Conservation (phyloP, 768 basidiomycete genomes). For the Mrakia frigida region DNA sequence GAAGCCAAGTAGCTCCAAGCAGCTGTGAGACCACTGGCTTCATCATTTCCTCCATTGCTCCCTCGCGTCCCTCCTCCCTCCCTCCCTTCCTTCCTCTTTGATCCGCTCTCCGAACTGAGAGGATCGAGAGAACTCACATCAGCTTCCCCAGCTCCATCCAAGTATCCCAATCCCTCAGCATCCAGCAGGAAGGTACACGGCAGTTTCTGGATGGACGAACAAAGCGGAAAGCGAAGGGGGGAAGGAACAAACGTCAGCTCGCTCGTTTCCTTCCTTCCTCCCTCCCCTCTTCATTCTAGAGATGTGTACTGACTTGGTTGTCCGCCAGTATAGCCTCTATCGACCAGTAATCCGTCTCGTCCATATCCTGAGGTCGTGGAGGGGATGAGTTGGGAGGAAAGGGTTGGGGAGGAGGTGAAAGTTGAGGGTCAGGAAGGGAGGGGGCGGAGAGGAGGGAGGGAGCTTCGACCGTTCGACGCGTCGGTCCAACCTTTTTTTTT, state of each 20-base stretch:
- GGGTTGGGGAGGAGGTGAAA: not conserved
- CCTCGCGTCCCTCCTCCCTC: not conserved
- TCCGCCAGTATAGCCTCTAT: slow-evolving; percentile 86
- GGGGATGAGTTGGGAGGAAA: not conserved
- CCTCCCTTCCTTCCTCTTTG: not conserved
- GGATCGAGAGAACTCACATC: slow-evolving; percentile 55
- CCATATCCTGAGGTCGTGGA: slow-evolving; percentile 51
- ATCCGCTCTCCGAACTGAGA: too few relatives aligned
- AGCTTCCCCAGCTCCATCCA: slow-evolving; percentile 76
- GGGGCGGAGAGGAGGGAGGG: too few relatives aligned
- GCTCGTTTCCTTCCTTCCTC: not conserved
- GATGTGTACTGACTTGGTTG: slow-evolving; percentile 59
- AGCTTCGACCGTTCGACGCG: too few relatives aligned
- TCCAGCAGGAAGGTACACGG: slow-evolving; percentile 87
- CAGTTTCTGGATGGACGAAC: slow-evolving; percentile 58
- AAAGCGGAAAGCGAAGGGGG: not conserved
- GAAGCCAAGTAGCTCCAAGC: too few relatives aligned
- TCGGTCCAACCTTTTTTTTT: too few relatives aligned
- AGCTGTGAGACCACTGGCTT: too few relatives aligned
- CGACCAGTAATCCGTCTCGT: slow-evolving; percentile 78
- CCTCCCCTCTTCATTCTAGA: not conserved
- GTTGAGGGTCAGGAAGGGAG: too few relatives aligned
- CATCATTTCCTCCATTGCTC: not conserved
- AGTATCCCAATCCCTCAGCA: slow-evolving; percentile 78
- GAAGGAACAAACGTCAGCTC: slow-evolving; percentile 10